Evolutionary conservation across 495 filamentous ascomycete genomes (phyloP), one percentile per base, ranked within the genome.

Genomic region (Cercophora samala): DNA sequence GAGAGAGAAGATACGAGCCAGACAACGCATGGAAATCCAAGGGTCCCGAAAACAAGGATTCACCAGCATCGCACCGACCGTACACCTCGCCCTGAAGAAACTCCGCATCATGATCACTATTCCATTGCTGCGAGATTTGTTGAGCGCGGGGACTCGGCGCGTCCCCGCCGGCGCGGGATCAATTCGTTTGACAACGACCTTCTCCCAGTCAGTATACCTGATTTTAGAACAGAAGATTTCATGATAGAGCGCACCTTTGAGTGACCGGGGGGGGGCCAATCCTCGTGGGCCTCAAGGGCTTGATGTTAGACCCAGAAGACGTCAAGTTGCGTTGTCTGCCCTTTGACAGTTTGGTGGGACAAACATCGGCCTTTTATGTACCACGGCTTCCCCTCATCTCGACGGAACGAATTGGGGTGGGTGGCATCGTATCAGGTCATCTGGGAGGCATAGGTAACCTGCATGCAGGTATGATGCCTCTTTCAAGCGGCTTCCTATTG

Each of bases 111-210:
- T 64, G 63, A 64, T 64, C 29, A 64, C 63, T 22, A 46, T 9
- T 23, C 18, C 63, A 64, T 64, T 5, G 17, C 63, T 52, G 52
- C 53, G 53, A 55, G 56, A 64, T 64, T 18, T 64, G 54, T 24
- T 19, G 23, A 24, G 24, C 29, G 63, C 63, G 63, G 63, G 63
- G 63, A 53, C 63, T 9, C 4, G 18, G 6, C 23, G 6, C 17
- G 63, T 55, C 63, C 63, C 63, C 63, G 63, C 63, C 52, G 63
- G 63, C 63, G 62, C 24, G 19, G 3, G 62, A n/a, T 64, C 6
- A 58, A 54, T 55, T 32, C 17, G 4, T 3, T 4, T 13, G 32
- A 51, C 3, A 37, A 17, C 24, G 29, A 37, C 37, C 9, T 18
- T 22, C 8, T 29, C 26, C 8, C 26, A 29, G 26, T 29, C 26